Conservation (phyloP, 257 asterid species). For the Pogostemon cablin region DNA sequence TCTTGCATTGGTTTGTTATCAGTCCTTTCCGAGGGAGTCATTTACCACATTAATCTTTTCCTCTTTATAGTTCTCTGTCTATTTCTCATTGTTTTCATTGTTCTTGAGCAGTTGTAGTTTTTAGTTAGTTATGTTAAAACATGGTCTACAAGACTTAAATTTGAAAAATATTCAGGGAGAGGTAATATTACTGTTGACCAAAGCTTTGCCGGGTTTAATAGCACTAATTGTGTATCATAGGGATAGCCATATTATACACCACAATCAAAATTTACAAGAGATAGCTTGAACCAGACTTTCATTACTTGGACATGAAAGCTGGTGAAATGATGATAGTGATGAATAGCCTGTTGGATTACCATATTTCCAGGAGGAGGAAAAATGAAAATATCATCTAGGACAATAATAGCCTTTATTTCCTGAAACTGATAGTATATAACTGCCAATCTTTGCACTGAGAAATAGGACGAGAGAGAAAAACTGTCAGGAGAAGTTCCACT, state of each 20-base stretch:
- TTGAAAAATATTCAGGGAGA: constrained; percentile 10
- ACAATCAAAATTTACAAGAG: not conserved
- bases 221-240: not conserved
- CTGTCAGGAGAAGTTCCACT: constrained; percentile 37
- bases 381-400: not conserved
- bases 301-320: constrained; percentile 28
- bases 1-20: constrained; percentile 45
- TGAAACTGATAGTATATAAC: constrained; percentile 30
- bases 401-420: constrained; percentile 29
- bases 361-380: constrained; percentile 7
- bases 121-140: not conserved
- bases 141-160: not conserved
- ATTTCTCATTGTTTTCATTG: not conserved
- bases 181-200: constrained; percentile 27
- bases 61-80: constrained; percentile 8
- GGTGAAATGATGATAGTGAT: constrained; percentile 24
- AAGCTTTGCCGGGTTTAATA: constrained; percentile 17
- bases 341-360: constrained; percentile 18
- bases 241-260: not conserved
- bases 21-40: constrained; percentile 46
- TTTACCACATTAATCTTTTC: constrained; percentile 21
- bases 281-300: constrained; percentile 5
- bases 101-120: not conserved
- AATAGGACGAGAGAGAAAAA: constrained; percentile 30
- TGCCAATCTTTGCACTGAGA: constrained; percentile 21